These are phyloP conservation scores for Flaveria floridana DNA, from an alignment of 140 eudicot species.

Conservation along the genomic window DNA sequence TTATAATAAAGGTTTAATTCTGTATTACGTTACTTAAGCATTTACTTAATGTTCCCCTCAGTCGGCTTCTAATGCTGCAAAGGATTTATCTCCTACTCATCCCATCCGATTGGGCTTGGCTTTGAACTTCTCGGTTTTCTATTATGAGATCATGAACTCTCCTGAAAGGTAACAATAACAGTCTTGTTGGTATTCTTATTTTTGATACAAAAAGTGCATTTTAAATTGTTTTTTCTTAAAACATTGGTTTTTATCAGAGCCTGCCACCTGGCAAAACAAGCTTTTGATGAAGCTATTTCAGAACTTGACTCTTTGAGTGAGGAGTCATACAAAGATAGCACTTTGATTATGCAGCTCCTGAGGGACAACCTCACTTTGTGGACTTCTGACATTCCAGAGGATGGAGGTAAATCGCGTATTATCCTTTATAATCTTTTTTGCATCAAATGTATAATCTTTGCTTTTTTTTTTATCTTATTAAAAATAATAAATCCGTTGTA, in stretches of 20 bases:
- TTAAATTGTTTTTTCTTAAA: not conserved
- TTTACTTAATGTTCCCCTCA: slow-evolving; percentile 23
- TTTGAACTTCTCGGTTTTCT: slow-evolving; percentile 59
- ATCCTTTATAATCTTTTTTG: not conserved
- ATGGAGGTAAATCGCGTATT: slow-evolving; percentile 45
- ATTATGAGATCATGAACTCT: slow-evolving; percentile 61
- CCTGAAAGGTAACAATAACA: slow-evolving; percentile 49
- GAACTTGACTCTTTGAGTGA: slow-evolving; percentile 65
- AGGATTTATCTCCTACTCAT: slow-evolving; percentile 58
- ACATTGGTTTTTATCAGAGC: slow-evolving; percentile 37
- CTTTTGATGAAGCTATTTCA: slow-evolving; percentile 71
- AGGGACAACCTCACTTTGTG: slow-evolving; percentile 76
- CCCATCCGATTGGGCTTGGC: slow-evolving; percentile 70
- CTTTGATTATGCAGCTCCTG: slow-evolving; percentile 63
- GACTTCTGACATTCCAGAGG: slow-evolving; percentile 69
- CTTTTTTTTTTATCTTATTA: not conserved
- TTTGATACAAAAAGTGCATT: not conserved
- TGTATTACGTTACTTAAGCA: not conserved
- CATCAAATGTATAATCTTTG: not conserved
- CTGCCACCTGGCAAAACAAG: slow-evolving; percentile 67
- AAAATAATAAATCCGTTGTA: not conserved
- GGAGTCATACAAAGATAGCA: slow-evolving; percentile 73
- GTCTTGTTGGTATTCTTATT: not conserved
- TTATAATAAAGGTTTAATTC: no score
- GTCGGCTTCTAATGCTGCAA: slow-evolving; percentile 58